Evolutionary conservation across 75 land plant genomes (phyloP).

Genomic region (Pinus albicaulis): DNA sequence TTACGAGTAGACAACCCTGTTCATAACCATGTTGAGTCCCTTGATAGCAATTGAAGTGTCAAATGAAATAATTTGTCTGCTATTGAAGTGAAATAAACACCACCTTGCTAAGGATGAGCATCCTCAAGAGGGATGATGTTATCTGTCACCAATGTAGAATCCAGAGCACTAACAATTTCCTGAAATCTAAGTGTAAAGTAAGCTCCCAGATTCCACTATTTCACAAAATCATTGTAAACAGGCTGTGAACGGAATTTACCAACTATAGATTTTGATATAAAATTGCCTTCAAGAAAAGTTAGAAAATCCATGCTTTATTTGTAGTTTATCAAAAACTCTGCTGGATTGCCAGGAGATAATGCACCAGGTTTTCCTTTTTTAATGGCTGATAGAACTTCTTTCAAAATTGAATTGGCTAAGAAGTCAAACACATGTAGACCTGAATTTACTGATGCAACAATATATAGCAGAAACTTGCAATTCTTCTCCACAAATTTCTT

Average conservation of each 20-base stretch:
- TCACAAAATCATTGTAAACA: conserved; percentile 78
- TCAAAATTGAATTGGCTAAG: conserved; percentile 89
- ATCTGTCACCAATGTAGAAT: conserved; percentile 53
- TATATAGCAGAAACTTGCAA: too few species aligned
- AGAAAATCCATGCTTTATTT: conserved; percentile 85
- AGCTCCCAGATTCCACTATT: conserved; percentile 86
- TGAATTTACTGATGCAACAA: conserved; percentile 71
- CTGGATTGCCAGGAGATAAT: conserved; percentile 91
- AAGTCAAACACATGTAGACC: conserved; percentile 96
- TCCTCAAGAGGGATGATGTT: conserved; percentile 28
- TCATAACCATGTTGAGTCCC: conserved; percentile 23
- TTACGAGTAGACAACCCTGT: too few species aligned
- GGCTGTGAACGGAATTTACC: conserved; percentile 59
- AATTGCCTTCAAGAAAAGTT: conserved; percentile 85
- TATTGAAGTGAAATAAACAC: conserved; percentile 64
- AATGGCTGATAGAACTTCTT: conserved; percentile 84
- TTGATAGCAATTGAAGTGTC: conserved; percentile 76
- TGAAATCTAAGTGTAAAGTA: conserved; percentile 87
- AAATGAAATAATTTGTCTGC: conserved; percentile 83
- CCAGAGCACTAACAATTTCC: conserved; percentile 86
- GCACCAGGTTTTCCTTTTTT: conserved; percentile 90
- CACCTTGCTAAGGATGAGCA: conserved; percentile 32
- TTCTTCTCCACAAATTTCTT: too few species aligned
- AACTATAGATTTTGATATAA: conserved; percentile 78
- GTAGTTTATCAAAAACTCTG: conserved; percentile 80